These are phyloP conservation scores for Rhizomucor pusillus DNA, from an alignment of 371 early-diverging fungal species.

Conservation along the genomic window DNA sequence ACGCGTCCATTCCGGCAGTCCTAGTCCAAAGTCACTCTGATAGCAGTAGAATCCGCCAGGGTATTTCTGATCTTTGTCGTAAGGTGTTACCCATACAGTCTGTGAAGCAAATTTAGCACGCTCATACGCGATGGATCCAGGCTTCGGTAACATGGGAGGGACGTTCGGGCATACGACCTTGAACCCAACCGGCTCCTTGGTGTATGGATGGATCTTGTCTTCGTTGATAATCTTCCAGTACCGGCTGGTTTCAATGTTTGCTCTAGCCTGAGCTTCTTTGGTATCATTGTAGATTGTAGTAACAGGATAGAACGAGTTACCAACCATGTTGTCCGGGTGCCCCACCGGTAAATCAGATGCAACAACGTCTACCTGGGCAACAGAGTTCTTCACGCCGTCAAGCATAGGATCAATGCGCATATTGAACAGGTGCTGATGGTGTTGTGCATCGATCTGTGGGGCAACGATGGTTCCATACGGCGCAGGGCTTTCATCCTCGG, in stretches of 20 bases:
- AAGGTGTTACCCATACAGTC: conserved; percentile 49
- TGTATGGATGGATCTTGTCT: conserved; percentile 36
- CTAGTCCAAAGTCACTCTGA: conserved; percentile 29
- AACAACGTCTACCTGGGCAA: conserved; percentile 31
- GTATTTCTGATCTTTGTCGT: conserved; percentile 38
- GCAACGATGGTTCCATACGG: conserved; percentile 46
- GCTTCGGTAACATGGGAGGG: conserved; percentile 36
- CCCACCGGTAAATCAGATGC: conserved; percentile 35
- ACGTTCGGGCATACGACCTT: conserved; percentile 28
- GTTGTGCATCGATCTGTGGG: conserved; percentile 45
- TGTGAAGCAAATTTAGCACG: conserved; percentile 47
- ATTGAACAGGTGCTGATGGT: conserved; percentile 51
- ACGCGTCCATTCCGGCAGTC: conserved; percentile 35
- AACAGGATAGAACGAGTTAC: conserved; percentile 34
- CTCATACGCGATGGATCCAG: conserved; percentile 40
- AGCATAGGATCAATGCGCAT: conserved; percentile 53
- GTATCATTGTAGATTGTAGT: conserved; percentile 31
- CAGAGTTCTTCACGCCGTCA: conserved; percentile 38
- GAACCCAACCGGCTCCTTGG: conserved; percentile 36
- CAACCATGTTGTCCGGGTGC: conserved; percentile 39
- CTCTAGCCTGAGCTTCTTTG: conserved; percentile 28
- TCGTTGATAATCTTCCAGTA: conserved; percentile 46
- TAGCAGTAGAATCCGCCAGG: conserved; percentile 51
- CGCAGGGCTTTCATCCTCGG: conserved; percentile 36
- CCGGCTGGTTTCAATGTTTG: conserved; percentile 21